These are phyloP conservation scores for Trametes villosa DNA, from an alignment of 768 basidiomycete species.

Conservation along the genomic window DNA sequence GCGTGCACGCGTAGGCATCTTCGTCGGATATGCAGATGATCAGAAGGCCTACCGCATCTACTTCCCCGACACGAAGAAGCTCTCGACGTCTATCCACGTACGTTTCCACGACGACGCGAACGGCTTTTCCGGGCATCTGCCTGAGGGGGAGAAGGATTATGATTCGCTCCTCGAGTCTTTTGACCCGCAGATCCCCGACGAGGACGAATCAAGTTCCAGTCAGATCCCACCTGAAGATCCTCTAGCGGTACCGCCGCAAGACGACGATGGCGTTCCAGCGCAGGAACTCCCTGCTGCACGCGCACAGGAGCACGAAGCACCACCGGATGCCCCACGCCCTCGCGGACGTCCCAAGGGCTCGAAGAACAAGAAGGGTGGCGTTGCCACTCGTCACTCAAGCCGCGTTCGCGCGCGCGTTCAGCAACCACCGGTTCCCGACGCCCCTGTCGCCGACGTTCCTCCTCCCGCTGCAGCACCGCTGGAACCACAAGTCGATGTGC, in stretches of 20 bases:
- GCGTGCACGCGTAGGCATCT: not conserved
- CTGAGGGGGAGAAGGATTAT: slow-evolving; percentile 4
- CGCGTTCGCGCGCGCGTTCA: not conserved
- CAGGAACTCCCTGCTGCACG: not conserved
- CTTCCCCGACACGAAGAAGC: slow-evolving; percentile 1
- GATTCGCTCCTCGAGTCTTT: not conserved
- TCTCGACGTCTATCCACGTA: slow-evolving; percentile 5
- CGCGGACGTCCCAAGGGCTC: slow-evolving; percentile 8
- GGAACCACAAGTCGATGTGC: not conserved
- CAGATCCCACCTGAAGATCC: not conserved
- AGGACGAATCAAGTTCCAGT: not conserved
- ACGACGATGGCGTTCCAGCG: no score
- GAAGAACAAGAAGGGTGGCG: slow-evolving; percentile 10
- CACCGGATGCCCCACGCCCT: not conserved
- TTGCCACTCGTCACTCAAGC: not conserved
- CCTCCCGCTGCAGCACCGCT: no score
- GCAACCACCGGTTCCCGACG: not conserved
- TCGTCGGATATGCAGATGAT: not conserved
- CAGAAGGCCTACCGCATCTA: slow-evolving; percentile 9
- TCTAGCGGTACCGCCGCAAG: no score
- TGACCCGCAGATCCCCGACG: not conserved
- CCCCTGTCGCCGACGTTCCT: not conserved
- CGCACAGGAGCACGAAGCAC: not conserved
- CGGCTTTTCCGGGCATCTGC: not conserved
- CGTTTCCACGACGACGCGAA: slow-evolving; percentile 4